Evolutionary conservation across 352 stramenopile species (phyloP).

Genomic region (Globisporangium solare): DNA sequence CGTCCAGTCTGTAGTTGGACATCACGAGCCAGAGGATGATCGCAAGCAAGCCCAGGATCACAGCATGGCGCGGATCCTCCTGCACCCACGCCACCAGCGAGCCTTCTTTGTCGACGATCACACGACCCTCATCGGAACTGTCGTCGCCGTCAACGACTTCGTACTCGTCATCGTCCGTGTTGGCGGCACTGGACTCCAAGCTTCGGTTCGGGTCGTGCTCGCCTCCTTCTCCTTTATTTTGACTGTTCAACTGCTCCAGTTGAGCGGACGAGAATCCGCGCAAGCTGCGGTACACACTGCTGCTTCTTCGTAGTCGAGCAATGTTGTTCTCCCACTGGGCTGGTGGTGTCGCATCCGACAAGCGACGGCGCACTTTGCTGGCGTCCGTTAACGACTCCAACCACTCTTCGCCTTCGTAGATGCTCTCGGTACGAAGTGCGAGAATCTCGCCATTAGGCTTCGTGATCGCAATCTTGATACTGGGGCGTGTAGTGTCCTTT

Average conservation of each 20-base stretch:
- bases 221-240: not conserved
- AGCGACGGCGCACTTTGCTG: constrained; percentile 38
- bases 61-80: constrained; percentile 60
- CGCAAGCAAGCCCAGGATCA: constrained; percentile 51
- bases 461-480: constrained; percentile 69
- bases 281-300: constrained; percentile 13
- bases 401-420: constrained; percentile 82
- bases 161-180: constrained; percentile 16
- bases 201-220: constrained; percentile 10
- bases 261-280: constrained; percentile 2
- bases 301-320: constrained; percentile 22
- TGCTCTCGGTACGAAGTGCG: constrained; percentile 66
- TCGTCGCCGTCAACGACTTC: constrained; percentile 21
- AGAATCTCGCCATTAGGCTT: constrained; percentile 66
- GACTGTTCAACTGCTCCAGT: constrained; percentile 4
- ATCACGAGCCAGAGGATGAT: constrained; percentile 53
- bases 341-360: constrained; percentile 16
- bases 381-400: constrained; percentile 71
- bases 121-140: constrained; percentile 17
- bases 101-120: constrained; percentile 46
- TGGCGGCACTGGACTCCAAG: not conserved
- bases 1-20: constrained; percentile 4
- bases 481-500: constrained; percentile 36
- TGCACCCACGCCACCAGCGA: constrained; percentile 65
- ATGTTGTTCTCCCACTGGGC: constrained; percentile 36